Percentiles rank a stretch among this genome's conserved stretches.
phyloP scores from a whole-genome alignment of 2,329 filamentous ascomycete genomes.

The Diaporthe citri region DNA sequence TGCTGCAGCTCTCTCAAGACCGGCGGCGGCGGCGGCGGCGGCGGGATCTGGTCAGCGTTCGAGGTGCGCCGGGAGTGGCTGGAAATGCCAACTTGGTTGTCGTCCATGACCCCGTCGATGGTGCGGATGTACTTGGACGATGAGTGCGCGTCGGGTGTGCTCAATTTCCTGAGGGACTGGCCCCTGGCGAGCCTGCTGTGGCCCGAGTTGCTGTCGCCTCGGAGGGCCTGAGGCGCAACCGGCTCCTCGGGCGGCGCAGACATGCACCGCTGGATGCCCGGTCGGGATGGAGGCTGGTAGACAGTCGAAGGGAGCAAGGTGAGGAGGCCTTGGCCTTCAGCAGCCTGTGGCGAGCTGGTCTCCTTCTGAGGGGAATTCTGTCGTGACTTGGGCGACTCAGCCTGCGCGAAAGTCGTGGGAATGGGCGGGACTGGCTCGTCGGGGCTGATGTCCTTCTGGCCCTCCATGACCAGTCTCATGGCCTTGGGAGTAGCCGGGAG shows the following conservation, averaged over 20 bases:
- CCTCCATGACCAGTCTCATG: conserved; percentile 83
- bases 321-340: conserved; percentile 44
- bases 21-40: conserved; percentile 67
- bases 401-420: conserved; percentile 60
- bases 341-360: conserved; percentile 38
- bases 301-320: conserved; percentile 71
- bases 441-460: conserved; percentile 49
- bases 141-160: conserved; percentile 50
- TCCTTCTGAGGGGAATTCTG: conserved; percentile 50
- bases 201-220: conserved; percentile 42
- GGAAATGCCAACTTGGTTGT: conserved; percentile 40
- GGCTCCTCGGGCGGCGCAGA: conserved; percentile 69
- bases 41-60: conserved; percentile 62
- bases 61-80: conserved; percentile 58
- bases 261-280: conserved; percentile 69
- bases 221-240: conserved; percentile 47
- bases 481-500: conserved; percentile 93
- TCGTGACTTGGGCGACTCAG: conserved; percentile 53
- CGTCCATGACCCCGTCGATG: conserved; percentile 61
- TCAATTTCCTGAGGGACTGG: conserved; percentile 53
- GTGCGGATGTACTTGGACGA: conserved; percentile 55
- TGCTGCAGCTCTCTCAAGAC: conserved; percentile 74
- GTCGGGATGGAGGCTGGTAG: conserved; percentile 66
- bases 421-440: conserved; percentile 68
- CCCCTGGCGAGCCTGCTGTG: conserved; percentile 45